Evolutionary conservation across 2,329 filamentous ascomycete species (phyloP), one percentile per base, ranked within the genome.

Genomic region (Aspergillus luchuensis): DNA sequence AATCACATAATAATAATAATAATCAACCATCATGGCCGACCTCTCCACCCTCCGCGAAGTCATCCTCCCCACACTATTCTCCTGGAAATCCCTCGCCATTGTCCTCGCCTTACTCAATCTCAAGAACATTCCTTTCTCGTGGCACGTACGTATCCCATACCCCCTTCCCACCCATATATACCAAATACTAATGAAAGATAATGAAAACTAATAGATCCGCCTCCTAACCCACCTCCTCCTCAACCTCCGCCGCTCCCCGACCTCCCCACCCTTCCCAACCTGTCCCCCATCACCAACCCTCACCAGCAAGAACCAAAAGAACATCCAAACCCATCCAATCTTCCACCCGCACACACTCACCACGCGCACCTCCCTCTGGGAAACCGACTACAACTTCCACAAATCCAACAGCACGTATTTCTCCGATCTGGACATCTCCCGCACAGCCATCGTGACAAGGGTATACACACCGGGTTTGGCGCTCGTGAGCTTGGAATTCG

Each of bases 341-440:
- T 95, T 94, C 80, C 85, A 87, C 52, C 88, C 90, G 51, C 79
- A 90, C 55, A 87, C 91, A 60, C 87, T 88, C 15, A 80, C 82
- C 41, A 86, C 89, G 6, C 86, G 87, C 71, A 85, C 89, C 13
- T 85, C 90, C 1, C 78, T 90, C 57, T 83, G 90, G 67, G 92
- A 96, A 78, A 91, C 89, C 69, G 93, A 97, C 79, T 92, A 92
- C 80, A 94, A 95, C 79, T 72, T 92, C 47, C 90, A 94, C 82
- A 92, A 93, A 74, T 88, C 88, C 63, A 91, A 92, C 79, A 87
- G 85, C 68, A 96, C 92, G 30, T 96, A 96, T 80, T 96, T 96
- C 73, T 82, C 87, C 66, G 92, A 96, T 76, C 87, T 96, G 66
- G 92, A 96, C 76, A 85, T 94, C 61, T 87, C 89, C 41, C 90